These are phyloP conservation scores for Alternaria tenuissima DNA, from an alignment of 2,329 filamentous ascomycete genomes.

Conservation along the genomic window DNA sequence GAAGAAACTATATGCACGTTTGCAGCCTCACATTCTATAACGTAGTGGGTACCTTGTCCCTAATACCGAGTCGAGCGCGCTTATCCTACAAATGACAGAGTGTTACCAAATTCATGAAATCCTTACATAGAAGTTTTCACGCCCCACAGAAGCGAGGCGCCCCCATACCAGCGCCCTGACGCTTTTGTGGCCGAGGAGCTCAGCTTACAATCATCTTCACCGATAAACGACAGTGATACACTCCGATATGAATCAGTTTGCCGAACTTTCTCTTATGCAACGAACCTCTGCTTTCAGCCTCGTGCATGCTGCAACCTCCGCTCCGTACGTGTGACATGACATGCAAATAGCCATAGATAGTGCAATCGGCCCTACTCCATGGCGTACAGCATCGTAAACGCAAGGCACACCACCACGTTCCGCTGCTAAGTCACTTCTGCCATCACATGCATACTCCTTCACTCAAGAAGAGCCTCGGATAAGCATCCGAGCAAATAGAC, in stretches of 20 bases:
- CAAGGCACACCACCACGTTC: constrained; percentile 19
- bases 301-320: constrained; percentile 15
- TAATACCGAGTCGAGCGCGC: constrained; percentile 20
- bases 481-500: constrained; percentile 5
- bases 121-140: constrained; percentile 5
- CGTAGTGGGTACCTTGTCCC: constrained; percentile 7
- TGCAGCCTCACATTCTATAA: constrained; percentile 15
- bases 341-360: constrained; percentile 6
- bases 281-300: constrained; percentile 10
- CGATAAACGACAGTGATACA: constrained; percentile 26
- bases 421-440: neutral
- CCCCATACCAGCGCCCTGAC: neutral
- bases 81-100: constrained; percentile 20
- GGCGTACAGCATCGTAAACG: constrained; percentile 16
- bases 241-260: constrained; percentile 25
- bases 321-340: constrained; percentile 1
- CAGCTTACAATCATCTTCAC: constrained; percentile 25
- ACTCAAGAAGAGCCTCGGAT: constrained; percentile 1
- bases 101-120: constrained; percentile 4
- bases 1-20: constrained; percentile 12
- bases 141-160: constrained; percentile 9
- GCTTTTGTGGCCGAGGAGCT: constrained; percentile 1
- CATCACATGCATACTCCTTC: constrained; percentile 1
- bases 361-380: constrained; percentile 17
- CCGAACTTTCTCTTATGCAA: constrained; percentile 5